Conservation (phyloP, 208 protist genomes). For the Leishmania gerbilli region DNA sequence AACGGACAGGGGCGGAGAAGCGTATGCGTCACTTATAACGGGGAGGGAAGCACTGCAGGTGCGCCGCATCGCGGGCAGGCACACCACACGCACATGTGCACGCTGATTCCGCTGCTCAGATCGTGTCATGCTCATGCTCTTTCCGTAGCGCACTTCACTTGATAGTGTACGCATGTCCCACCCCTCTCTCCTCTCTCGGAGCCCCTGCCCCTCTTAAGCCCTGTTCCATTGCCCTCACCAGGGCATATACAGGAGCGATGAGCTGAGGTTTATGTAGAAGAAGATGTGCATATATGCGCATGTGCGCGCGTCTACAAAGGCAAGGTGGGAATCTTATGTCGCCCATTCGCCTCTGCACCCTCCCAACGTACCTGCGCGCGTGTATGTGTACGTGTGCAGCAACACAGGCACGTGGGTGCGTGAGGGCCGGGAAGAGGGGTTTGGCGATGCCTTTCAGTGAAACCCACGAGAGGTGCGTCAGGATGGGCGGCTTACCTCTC, state of each 20-base stretch:
- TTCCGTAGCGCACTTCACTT: background rate
- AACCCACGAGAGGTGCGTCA: too few relatives aligned
- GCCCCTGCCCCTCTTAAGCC: background rate
- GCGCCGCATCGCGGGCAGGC: background rate
- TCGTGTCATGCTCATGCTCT: background rate
- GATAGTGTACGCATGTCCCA: background rate
- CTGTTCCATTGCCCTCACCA: background rate
- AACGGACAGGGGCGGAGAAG: background rate
- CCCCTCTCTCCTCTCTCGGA: background rate
- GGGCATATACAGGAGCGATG: background rate
- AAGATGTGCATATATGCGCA: background rate
- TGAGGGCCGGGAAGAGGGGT: background rate
- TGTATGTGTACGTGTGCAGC: background rate
- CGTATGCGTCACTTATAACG: background rate
- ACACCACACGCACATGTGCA: background rate
- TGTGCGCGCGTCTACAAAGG: background rate
- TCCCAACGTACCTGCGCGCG: background rate
- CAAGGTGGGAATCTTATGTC: background rate
- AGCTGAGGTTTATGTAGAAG: background rate
- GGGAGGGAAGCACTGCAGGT: background rate
- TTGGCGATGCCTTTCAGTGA: background rate
- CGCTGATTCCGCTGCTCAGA: background rate
- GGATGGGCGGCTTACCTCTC: background rate
- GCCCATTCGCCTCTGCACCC: background rate
- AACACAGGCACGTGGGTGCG: background rate